Base-by-base conservation (phyloP, 495 filamentous ascomycete species). In the Daldinia bambusicola region DNA sequence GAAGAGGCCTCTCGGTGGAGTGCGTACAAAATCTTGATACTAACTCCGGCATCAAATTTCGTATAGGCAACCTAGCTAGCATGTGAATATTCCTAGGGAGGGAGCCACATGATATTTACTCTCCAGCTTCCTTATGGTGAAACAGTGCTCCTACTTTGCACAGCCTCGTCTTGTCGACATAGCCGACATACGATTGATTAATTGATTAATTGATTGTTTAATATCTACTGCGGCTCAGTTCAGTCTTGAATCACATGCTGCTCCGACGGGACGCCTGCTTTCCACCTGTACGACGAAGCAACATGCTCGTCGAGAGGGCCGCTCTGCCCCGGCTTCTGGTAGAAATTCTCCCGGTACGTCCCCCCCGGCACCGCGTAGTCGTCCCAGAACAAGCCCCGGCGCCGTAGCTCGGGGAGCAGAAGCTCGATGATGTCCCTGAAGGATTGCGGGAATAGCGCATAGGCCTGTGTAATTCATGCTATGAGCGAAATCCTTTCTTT, bases 351-450 rank as follows among this genome's bases (percentile, higher is more conserved):
- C 56, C 84, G 67, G 55, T 80, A 82, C 9, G 84, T 84, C 2
- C 82, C 84, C 13, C 82, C 83, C 12, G 77, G 76, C n/a, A 83
- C 78, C 12, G 74, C 77, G 53, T 84, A 80, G 57, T 83, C 79
- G 13, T 80, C 74, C 75, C 82, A 83, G 67, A 85, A 83, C 2
- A 88, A 57, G 6, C 86, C 86, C 26, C 87, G 78, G 20, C 73
- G 76, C 41, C 82, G 78, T 48, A 89, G 75, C 71, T 90, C 88
- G 0, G 87, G 87, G 14, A 89, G 63, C 9, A 90, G 75, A 18
- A 87, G 71, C 50, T 89, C 85, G 37, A 85, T 80, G 22, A 89
- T 79, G 68, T 89, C 87, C 60, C 84, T 81, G 77, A 91, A 91
- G 1, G 86, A 87, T 20, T 85, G 84, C 0, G 89, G 89, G 61